Evolutionary conservation across 305 asterid species (phyloP), one percentile per base, ranked within the genome.

Genomic region (Ajuga reptans): DNA sequence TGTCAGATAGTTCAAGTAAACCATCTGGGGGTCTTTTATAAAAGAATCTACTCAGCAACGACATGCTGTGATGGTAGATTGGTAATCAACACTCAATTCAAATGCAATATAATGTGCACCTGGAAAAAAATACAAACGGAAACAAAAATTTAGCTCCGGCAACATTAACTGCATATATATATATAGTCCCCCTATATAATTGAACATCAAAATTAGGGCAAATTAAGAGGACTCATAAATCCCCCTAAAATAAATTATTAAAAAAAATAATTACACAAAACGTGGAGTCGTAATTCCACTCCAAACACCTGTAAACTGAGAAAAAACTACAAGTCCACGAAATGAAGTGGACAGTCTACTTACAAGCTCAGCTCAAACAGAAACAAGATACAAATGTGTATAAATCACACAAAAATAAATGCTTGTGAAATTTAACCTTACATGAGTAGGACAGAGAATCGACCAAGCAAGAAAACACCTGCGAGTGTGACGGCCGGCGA

Each of bases 1-100:
- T 84, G 49, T 88, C 98, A 17, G 93, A 85, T 67, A 92, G 82
- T 76, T 92, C 98, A 29, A 92, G 88, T 82, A 92, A 80, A 43
- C 98, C 98, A 84, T 92, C 97, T 4, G 97, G 98, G 21, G 98
- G 97, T 68, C 96, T 87, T 79, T 84, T 90, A 81, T 88, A 86
- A 74, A 92, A 92, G 85, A 92, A 90, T 84, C 97, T 85, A 82
- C 92, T 90, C 66, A 92, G 82, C 82, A 90, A 73, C 71, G 96
- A 85, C 97, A 92, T 92, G 69, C 29, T 78, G 71, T 62, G 70
- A 71, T 50, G 72, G 17, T n/a, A n/a, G n/a, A n/a, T n/a, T n/a
- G n/a, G n/a, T 45, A 72, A 56, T 71, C 75, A 70, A 78, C 69
- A 63, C 70, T 58, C 77, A 65, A 56, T 71, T 4, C 56, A 66